phyloP scores from a whole-genome alignment of 306 rosid species.

The Dalbergia cochinchinensis region DNA sequence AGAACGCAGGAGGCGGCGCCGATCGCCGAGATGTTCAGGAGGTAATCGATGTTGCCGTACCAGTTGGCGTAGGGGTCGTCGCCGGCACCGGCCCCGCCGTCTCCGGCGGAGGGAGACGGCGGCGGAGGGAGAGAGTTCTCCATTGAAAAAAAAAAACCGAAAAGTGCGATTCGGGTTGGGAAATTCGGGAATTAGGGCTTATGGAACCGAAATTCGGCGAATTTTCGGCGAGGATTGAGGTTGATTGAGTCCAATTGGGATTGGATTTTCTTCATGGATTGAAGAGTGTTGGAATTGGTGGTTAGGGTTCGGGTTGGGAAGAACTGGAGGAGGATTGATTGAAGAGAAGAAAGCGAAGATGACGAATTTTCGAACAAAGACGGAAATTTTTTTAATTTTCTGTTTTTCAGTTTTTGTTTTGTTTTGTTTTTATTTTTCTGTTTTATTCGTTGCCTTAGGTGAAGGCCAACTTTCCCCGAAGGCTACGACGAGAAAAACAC shows the following conservation, averaged over 20 bases:
- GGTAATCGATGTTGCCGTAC: conserved; percentile 94
- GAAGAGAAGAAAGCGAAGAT: not conserved
- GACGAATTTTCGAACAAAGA: conserved; percentile 6
- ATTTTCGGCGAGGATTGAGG: conserved; percentile 30
- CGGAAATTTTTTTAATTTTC: not conserved
- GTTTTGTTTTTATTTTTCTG: not conserved
- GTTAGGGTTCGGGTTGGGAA: conserved; percentile 45
- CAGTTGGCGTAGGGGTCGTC: conserved; percentile 56
- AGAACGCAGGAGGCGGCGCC: conserved; percentile 79
- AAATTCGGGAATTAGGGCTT: conserved; percentile 59
- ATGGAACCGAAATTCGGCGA: conserved; percentile 28
- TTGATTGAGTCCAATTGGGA: conserved; percentile 26
- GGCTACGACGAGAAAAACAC: not conserved
- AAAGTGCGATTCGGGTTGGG: conserved; percentile 12
- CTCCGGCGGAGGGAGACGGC: conserved; percentile 52
- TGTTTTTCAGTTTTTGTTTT: not conserved
- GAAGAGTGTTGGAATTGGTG: conserved; percentile 3
- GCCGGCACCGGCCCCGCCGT: conserved; percentile 50
- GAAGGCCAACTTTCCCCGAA: not conserved
- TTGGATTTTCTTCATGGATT: conserved; percentile 42
- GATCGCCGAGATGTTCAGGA: conserved; percentile 86
- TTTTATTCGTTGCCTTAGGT: not conserved
- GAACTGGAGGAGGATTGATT: conserved; percentile 23
- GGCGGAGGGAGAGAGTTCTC: conserved; percentile 59
- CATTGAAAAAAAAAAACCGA: conserved; percentile 40